Base-by-base conservation (phyloP, 768 basidiomycete genomes). In the Phylloporus sp. region DNA sequence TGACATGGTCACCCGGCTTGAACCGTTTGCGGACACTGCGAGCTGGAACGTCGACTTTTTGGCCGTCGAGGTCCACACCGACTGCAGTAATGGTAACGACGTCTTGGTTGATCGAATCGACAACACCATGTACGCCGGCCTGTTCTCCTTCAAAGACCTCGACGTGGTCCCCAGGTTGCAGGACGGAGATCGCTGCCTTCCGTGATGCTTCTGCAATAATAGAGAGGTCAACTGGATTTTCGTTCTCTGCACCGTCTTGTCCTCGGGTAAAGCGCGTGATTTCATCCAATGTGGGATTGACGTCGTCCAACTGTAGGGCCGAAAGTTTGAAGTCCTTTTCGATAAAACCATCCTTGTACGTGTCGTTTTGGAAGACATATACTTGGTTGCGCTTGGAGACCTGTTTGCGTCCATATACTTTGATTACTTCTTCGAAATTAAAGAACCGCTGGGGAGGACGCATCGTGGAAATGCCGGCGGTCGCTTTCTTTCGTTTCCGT, bases 121-220 rank as follows among this genome's bases (percentile, higher is more conserved):
- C 90, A 10, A 87, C 79, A 67, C 96, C 96, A 52, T 91, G 83
- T 9, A 96, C 79, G 50, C 96, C 96, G 7, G 87, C 76, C 63
- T 97, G 93, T 67, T 97, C 93, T 34, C 96, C 96, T 64, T 97
- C 93, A 58, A 93, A 93, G 13, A 98, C 91, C 63, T 99, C 96
- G 37, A 99, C 83, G 55, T 92, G 90, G 69, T 99, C 96, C 38
- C 96, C 96, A 0, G 96, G 96, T 62, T 96, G 92, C n/a, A 99
- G 72, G 7, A 92, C 90, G 10, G 88, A 80, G 27, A 92, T 86
- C n/a, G 92, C 90, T 6, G 90, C 84, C 61, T 90, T 93, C 37
- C 85, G 75, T 2, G 94, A 89, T 3, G 91, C 90, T 64, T 95
- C 94, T 0, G 92, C 92, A 48, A 98, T 93, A 41, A 89, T 80